A percentile compares a stretch with the other conserved stretches of the same genome.
Evolutionary conservation across 306 rosid species (phyloP).

Genomic region (Fragaria vesca): DNA sequence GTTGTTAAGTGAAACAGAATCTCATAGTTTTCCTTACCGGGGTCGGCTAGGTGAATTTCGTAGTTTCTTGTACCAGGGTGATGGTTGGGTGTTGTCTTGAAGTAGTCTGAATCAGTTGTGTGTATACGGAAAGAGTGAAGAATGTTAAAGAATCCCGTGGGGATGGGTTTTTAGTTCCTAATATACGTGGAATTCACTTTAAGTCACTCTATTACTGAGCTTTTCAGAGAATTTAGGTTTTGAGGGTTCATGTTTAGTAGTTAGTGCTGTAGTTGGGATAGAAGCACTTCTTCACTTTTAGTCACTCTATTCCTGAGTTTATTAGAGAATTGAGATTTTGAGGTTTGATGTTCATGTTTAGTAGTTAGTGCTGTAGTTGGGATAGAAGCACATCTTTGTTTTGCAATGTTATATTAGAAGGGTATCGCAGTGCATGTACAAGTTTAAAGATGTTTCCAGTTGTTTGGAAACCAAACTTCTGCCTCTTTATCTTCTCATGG

Average conservation of each 20-base stretch:
- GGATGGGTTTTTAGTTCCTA: neutral
- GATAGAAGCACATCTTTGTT: neutral
- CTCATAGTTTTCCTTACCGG: constrained; percentile 58
- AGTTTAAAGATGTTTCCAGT: neutral
- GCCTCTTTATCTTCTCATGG: neutral
- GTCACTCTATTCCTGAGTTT: neutral
- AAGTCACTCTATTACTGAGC: neutral
- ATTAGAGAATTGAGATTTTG: neutral
- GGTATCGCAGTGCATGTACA: neutral
- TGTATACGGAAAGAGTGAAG: constrained; percentile 39
- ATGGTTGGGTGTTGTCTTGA: constrained; percentile 42
- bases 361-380: neutral
- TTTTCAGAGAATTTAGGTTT: neutral
- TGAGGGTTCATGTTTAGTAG: neutral
- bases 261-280: neutral
- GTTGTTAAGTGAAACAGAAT: neutral
- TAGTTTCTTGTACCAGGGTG: constrained; percentile 2
- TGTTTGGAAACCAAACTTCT: neutral
- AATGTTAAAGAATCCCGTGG: neutral
- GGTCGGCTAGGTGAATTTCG: constrained; percentile 67
- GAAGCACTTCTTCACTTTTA: neutral
- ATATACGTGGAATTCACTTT: neutral
- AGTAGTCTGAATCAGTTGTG: constrained; percentile 41
- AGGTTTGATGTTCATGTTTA: neutral
- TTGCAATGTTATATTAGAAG: constrained; percentile 1